Evolutionary conservation across 1,139 yeast species (phyloP), one percentile per base, ranked within the genome.

Genomic region (Zygoascus sp.): DNA sequence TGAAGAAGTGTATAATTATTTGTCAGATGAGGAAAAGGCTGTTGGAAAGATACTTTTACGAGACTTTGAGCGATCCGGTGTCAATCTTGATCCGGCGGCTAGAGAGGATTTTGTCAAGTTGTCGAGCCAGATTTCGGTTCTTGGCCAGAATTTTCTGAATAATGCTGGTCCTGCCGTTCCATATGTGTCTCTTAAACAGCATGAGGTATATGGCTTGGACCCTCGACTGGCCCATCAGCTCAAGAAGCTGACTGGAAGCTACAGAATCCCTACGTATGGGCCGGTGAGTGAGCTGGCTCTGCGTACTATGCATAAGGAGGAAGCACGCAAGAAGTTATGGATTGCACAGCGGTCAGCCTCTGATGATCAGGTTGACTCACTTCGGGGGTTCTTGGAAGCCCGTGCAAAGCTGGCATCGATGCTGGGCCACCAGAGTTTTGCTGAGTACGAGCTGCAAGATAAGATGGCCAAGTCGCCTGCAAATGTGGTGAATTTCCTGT

Each of bases 51-150:
- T 89, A 43, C 72, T 94, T 40, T 72, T 83, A 52, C 81, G 85
- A 45, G 99, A 94, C 64, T 92, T 92, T 61, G 86, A 86, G 57
- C 81, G 89, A 54, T 86, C 96, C 0, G 98, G 98, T 0, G 86
- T 90, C 35, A 84, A 83, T 58, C 81, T 90, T 81, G 74, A 72
- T 21, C 80, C 82, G 0, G 69, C 72, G 23, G 76, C 85, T 0
- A 73, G 95, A 51, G 74, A 76, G 15, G 74, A 77, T 52, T 94
- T 92, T 63, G 90, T 92, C 23, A 75, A 79, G 13, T 69, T 89
- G 36, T 85, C 96, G 4, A 94, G 87, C 55, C 79, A 82, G 53
- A 88, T 92, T 19, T 85, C 96, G 1, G 69, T 84, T 7, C 69
- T 81, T 17, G 97, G 97, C 0, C 94, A 95, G 51, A 80, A 81